Percentiles rank a stretch among this genome's conserved stretches.
Conservation (phyloP, 331 rosid genomes). For the Quercus lobata region DNA sequence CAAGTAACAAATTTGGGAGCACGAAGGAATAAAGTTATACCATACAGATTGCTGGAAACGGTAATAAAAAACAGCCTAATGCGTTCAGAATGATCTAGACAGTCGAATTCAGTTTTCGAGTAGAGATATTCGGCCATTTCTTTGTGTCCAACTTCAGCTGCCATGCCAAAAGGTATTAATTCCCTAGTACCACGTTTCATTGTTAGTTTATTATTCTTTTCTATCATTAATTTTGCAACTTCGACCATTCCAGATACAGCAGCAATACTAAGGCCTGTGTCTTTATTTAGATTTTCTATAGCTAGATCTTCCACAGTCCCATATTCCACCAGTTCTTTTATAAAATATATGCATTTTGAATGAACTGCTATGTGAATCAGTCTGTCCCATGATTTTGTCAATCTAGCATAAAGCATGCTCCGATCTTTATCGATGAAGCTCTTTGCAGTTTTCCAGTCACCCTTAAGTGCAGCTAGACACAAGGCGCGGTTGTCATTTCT, state of each 20-base stretch:
- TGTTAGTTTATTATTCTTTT: not conserved
- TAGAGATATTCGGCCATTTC: not conserved
- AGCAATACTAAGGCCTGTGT: constrained; percentile 3
- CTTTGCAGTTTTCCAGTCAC: not conserved
- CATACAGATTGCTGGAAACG: not conserved
- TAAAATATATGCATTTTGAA: not conserved
- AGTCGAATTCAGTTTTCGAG: not conserved
- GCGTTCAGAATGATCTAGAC: not conserved
- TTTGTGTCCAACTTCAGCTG: not conserved
- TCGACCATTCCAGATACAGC: not conserved
- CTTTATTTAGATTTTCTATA: not conserved
- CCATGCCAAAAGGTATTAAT: not conserved
- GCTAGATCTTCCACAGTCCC: not conserved
- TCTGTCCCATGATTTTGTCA: not conserved
- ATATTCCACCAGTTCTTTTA: not conserved
- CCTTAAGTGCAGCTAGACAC: constrained; percentile 3
- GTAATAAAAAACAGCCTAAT: not conserved
- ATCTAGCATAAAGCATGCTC: not conserved
- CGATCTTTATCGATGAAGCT: not conserved
- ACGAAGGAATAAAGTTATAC: not conserved
- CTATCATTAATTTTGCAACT: not conserved
- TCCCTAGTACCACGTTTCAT: not conserved
- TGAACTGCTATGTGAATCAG: constrained; percentile 17
- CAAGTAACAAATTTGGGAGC: too few species aligned
- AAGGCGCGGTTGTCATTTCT: not conserved